Percentiles rank a stretch among this genome's conserved stretches.
Evolutionary conservation across 306 rosid genomes (phyloP).

Genomic region (Fagus sylvatica): DNA sequence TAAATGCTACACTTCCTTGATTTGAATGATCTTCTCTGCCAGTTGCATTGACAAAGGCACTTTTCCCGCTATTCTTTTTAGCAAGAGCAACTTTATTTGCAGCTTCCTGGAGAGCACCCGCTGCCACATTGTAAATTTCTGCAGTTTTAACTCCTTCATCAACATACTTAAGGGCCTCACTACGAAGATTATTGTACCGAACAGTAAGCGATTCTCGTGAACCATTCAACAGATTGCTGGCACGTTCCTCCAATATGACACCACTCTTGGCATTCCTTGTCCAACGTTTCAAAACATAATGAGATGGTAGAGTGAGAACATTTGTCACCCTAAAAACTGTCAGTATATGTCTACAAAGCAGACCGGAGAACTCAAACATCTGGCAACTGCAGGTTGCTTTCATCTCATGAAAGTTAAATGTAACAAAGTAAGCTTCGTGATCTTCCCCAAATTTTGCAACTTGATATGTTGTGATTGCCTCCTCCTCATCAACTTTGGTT

Average conservation of each 20-base stretch:
- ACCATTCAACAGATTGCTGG: constrained; percentile 19
- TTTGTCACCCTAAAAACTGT: constrained; percentile 43
- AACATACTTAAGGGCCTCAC: constrained; percentile 32
- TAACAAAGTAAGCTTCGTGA: constrained; percentile 27
- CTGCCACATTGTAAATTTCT: constrained; percentile 27
- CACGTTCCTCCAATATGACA: constrained; percentile 29
- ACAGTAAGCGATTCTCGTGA: constrained; percentile 23
- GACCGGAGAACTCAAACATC: constrained; percentile 32
- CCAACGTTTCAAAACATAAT: constrained; percentile 35
- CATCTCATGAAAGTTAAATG: constrained; percentile 25
- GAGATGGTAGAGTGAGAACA: constrained; percentile 41
- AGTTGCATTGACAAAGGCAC: constrained; percentile 2
- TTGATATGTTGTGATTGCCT: constrained; percentile 11
- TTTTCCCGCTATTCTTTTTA: constrained; percentile 13
- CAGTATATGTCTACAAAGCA: constrained; percentile 40
- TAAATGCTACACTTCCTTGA: constrained; percentile 15
- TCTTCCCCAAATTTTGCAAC: constrained; percentile 35
- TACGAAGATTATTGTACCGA: constrained; percentile 32
- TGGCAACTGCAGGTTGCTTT: constrained; percentile 38
- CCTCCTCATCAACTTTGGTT: constrained; percentile 32
- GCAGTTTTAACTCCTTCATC: constrained; percentile 26
- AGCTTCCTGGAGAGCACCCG: constrained; percentile 31
- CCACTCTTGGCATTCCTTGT: constrained; percentile 43
- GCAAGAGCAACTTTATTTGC: constrained; percentile 27
- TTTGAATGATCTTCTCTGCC: neutral